phyloP scores from a whole-genome alignment of 2,329 filamentous ascomycete species.

The Daldinia sp. region DNA sequence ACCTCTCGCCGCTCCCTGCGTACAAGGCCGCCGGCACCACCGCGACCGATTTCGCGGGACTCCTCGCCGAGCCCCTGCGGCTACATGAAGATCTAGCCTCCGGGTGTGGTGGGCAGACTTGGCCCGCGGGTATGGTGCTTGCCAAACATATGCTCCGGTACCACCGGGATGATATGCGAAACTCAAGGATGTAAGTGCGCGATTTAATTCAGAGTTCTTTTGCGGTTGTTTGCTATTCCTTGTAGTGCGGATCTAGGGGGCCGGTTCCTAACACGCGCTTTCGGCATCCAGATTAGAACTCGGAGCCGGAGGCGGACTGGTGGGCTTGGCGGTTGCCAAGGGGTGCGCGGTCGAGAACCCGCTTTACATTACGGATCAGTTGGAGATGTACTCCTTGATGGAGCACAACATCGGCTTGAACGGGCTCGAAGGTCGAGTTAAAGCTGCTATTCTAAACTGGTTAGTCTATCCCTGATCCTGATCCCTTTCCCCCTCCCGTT shows the following conservation, averaged over 20 bases:
- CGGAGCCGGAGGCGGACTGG: constrained; percentile 90
- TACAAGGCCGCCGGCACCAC: constrained; percentile 68
- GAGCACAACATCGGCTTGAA: constrained; percentile 89
- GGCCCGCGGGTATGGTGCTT: constrained; percentile 93
- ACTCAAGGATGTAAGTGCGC: constrained; percentile 76
- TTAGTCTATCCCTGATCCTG: constrained; percentile 56
- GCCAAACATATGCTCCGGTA: constrained; percentile 86
- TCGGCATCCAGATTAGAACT: constrained; percentile 78
- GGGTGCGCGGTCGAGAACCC: constrained; percentile 66
- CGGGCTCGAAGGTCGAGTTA: constrained; percentile 70
- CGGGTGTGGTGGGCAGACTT: constrained; percentile 93
- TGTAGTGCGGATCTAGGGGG: not conserved
- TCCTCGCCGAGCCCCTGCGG: constrained; percentile 76
- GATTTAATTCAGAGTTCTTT: not conserved
- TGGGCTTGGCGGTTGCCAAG: constrained; percentile 73
- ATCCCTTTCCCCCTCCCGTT: constrained; percentile 41
- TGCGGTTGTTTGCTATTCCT: not conserved
- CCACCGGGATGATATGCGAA: constrained; percentile 71
- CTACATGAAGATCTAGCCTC: constrained; percentile 87
- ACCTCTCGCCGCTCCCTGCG: constrained; percentile 69
- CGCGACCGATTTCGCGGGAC: constrained; percentile 75
- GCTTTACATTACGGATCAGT: constrained; percentile 88
- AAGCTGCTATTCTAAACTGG: constrained; percentile 85
- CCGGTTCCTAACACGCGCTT: constrained; percentile 21
- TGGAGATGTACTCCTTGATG: constrained; percentile 88